A percentile compares a stretch with the other conserved stretches of the same genome.
Conservation (phyloP, 2,329 filamentous ascomycete genomes). For the Pseudogymnoascus sp. region DNA sequence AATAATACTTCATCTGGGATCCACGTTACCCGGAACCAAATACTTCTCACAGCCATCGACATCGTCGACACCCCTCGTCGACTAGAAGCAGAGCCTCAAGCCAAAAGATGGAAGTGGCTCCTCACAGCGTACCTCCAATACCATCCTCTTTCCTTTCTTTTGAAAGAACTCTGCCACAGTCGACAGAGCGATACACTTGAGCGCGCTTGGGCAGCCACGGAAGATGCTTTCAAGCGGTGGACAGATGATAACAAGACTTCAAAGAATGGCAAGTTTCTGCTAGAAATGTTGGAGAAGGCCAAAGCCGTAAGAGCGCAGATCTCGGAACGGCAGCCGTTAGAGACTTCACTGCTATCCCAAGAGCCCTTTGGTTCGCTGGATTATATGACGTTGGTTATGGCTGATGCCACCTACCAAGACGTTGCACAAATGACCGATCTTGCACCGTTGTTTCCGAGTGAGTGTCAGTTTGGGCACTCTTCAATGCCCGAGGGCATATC, state of each 20-base stretch:
- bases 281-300: neutral
- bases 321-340: neutral
- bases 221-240: neutral
- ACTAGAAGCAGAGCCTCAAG: neutral
- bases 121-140: slow-evolving; percentile 1
- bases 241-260: slow-evolving; percentile 1
- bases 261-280: neutral
- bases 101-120: slow-evolving; percentile 2
- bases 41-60: slow-evolving; percentile 2
- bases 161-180: neutral
- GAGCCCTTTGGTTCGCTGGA: neutral
- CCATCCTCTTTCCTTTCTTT: neutral
- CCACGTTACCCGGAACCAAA: neutral
- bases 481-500: neutral
- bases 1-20: neutral
- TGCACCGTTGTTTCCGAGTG: neutral
- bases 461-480: neutral
- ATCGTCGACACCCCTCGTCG: neutral
- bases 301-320: neutral
- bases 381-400: neutral
- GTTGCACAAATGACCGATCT: neutral
- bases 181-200: neutral
- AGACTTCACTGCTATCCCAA: neutral
- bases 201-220: neutral
- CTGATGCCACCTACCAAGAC: neutral